A percentile compares a stretch with the other conserved stretches of the same genome.
These are phyloP conservation scores for Fusarium brachygibbosum DNA, from an alignment of 2,329 filamentous ascomycete genomes.

Conservation along the genomic window DNA sequence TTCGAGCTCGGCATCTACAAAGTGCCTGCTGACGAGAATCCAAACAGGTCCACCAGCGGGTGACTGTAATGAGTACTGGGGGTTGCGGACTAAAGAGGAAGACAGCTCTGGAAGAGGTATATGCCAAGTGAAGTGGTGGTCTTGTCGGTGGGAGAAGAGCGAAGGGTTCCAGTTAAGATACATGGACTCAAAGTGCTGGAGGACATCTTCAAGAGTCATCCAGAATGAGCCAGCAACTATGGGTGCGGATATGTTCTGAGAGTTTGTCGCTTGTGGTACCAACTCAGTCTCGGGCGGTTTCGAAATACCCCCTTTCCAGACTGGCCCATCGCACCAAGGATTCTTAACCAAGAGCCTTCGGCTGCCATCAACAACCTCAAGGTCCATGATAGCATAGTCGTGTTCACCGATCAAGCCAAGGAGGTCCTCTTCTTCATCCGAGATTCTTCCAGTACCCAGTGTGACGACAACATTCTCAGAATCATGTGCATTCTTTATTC, in stretches of 20 bases:
- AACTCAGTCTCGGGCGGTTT: background rate
- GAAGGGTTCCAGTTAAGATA: conserved; percentile 98
- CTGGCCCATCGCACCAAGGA: conserved; percentile 88
- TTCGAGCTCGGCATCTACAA: conserved; percentile 75
- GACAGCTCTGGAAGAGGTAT: conserved; percentile 64
- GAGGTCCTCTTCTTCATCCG: conserved; percentile 79
- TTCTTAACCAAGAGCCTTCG: conserved; percentile 90
- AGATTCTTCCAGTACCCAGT: conserved; percentile 88
- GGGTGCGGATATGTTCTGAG: conserved; percentile 15
- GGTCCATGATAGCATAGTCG: conserved; percentile 90
- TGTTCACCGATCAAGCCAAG: conserved; percentile 90
- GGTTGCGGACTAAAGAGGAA: conserved; percentile 73
- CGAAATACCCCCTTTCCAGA: conserved; percentile 69
- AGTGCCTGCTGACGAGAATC: conserved; percentile 89
- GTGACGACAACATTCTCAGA: conserved; percentile 88
- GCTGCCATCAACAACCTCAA: conserved; percentile 73
- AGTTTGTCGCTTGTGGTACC: background rate
- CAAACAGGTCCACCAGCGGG: conserved; percentile 75
- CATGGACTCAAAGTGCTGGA: conserved; percentile 93
- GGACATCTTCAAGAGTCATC: conserved; percentile 89
- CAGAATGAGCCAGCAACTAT: conserved; percentile 82
- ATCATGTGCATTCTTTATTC: conserved; percentile 80
- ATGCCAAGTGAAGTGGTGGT: conserved; percentile 91
- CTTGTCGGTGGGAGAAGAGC: conserved; percentile 84
- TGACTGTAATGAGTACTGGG: conserved; percentile 78